Conservation (phyloP, 2,329 filamentous ascomycete genomes). For the Dryadomyces quercus-mongolicae region DNA sequence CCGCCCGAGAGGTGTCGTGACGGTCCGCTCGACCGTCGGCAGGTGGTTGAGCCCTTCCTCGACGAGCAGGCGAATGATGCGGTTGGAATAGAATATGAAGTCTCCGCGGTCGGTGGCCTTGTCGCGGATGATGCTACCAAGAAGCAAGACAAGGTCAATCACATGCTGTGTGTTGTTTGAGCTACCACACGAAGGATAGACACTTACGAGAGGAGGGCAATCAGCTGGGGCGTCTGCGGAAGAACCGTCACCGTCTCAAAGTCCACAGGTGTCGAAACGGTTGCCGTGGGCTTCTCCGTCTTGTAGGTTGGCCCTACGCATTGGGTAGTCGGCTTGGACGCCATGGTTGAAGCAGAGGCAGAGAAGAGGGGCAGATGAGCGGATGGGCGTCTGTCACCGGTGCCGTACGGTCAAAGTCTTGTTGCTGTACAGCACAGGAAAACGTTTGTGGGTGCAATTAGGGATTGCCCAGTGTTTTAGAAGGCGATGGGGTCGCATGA, state of each 20-base stretch:
- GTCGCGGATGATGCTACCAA: conserved; percentile 82
- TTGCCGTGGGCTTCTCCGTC: conserved; percentile 64
- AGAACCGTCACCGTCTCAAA: conserved; percentile 85
- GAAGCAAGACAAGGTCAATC: too few relatives aligned
- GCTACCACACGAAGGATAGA: neutral
- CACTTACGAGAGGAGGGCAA: conserved; percentile 90
- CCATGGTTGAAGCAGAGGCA: conserved; percentile 18
- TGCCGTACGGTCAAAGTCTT: too few relatives aligned
- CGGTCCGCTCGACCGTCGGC: conserved; percentile 75
- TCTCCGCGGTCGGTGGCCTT: conserved; percentile 82
- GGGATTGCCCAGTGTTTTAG: neutral
- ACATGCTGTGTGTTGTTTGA: neutral
- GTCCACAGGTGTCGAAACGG: conserved; percentile 70
- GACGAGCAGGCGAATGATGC: conserved; percentile 90
- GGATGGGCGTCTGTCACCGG: neutral
- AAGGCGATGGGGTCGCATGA: neutral
- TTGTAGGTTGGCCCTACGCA: conserved; percentile 73
- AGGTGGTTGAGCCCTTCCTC: conserved; percentile 97
- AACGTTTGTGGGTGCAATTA: neutral
- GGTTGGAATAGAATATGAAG: conserved; percentile 98
- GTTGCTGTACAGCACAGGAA: neutral
- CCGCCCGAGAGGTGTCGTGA: conserved; percentile 83
- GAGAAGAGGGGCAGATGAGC: neutral
- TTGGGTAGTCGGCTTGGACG: conserved; percentile 39
- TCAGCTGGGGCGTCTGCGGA: conserved; percentile 89